Evolutionary conservation across 306 rosid species (phyloP), one percentile per base, ranked within the genome.

Genomic region (Corylus avellana): DNA sequence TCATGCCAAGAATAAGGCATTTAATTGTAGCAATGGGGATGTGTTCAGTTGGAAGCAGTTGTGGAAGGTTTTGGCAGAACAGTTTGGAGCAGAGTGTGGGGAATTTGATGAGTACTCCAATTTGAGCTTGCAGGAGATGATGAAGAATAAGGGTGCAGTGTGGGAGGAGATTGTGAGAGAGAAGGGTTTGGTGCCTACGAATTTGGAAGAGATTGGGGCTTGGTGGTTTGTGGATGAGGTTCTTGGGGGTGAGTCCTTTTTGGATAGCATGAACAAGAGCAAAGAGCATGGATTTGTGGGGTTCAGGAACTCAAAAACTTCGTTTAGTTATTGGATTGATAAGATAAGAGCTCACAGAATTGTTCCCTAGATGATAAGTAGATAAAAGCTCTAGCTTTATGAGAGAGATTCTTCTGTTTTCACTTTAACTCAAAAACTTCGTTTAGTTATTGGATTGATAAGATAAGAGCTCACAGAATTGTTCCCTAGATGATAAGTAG

Each of bases 201-300:
- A 87, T 75, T 63, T 92, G 67, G 88, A 84, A 18, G 88, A 92
- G 57, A 82, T 90, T 70, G 92, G 80, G 25, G 77, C 54, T 1
- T 92, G 92, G 97, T 89, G 91, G 92, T 81, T 87, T 85, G 84
- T 8, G 11, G 97, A 88, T 78, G 0, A 80, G 8, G 39, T 69
- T 0, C 51, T 92, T 8, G 74, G 10, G 10, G 80, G 20, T 1
- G 78, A 67, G 72, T 18, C 16, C 0, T 0, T 37, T 35, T 25
- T 88, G 16, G 92, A 85, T 44, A 81, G 86, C 73, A 85, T 90
- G 94, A 92, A 90, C 82, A 88, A 90, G 84, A 78, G 92, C 58
- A 90, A 92, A 68, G 94, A 90, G 37, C 90, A 90, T 84, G 94
- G 97, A 0, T 92, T 90, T 75, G 71, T 86, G 80, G 94, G 97